These are phyloP conservation scores for Vitis hybrid DNA, from an alignment of 177 flowering plant genomes.

Conservation along the genomic window DNA sequence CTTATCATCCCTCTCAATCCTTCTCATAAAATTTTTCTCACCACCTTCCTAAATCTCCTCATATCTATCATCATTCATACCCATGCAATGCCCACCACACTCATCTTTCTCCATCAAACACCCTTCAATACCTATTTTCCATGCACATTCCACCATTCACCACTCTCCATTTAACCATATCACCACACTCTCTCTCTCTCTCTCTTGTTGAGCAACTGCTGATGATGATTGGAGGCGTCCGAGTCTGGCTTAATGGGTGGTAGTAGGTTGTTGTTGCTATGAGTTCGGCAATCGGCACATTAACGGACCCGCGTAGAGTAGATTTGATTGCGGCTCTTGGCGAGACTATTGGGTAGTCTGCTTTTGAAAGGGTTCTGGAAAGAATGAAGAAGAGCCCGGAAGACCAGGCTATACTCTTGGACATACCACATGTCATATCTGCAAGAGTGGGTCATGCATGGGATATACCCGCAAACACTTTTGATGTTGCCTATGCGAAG, in stretches of 20 bases:
- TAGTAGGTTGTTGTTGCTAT: constrained; percentile 86
- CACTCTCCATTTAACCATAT: no score
- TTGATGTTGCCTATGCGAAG: constrained; percentile 89
- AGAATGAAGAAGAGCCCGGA: constrained; percentile 80
- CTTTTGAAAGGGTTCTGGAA: constrained; percentile 77
- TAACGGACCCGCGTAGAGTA: constrained; percentile 79
- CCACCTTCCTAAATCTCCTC: no score
- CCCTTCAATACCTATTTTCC: no score
- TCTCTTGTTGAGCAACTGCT: no score
- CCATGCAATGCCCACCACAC: no score
- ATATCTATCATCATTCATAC: no score
- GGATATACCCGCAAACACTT: constrained; percentile 84
- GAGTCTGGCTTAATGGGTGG: constrained; percentile 65
- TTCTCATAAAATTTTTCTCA: no score
- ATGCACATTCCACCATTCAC: no score
- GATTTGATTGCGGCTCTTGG: constrained; percentile 91
- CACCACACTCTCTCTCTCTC: no score
- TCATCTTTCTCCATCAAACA: no score
- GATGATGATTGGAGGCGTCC: constrained; percentile 48
- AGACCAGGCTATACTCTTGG: constrained; percentile 79
- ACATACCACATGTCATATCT: constrained; percentile 82
- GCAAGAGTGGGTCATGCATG: constrained; percentile 76
- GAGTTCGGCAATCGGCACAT: constrained; percentile 85
- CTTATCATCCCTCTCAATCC: no score
- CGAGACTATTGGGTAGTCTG: constrained; percentile 90